Percentiles rank a stretch among this genome's conserved stretches.
Conservation (phyloP, 2,329 filamentous ascomycete species). For the Salinomyces thailandicus region DNA sequence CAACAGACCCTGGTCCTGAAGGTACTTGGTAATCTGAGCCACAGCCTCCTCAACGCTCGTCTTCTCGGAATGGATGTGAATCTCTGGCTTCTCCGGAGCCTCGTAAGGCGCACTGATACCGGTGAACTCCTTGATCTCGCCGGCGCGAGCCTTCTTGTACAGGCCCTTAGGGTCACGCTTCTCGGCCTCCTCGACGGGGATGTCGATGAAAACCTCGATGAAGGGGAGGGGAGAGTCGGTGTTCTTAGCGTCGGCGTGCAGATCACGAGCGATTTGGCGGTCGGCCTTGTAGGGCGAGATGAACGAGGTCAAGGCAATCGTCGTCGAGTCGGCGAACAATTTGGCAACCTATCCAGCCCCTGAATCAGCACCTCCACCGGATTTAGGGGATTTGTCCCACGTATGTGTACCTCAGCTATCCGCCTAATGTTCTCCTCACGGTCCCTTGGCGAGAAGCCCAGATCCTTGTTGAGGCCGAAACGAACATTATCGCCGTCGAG, state of each 20-base stretch:
- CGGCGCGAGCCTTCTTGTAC: conserved; percentile 91
- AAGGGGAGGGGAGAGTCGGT: conserved; percentile 65
- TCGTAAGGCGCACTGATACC: conserved; percentile 94
- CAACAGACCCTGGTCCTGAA: conserved; percentile 52
- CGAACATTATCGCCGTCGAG: conserved; percentile 98
- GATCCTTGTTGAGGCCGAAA: conserved; percentile 94
- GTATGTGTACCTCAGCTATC: conserved; percentile 67
- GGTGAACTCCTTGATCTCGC: conserved; percentile 95
- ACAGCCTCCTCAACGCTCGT: conserved; percentile 83
- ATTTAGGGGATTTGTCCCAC: neutral
- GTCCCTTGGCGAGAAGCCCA: conserved; percentile 87
- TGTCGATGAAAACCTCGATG: conserved; percentile 87
- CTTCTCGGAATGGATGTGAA: conserved; percentile 74
- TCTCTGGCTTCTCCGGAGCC: conserved; percentile 73
- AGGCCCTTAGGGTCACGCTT: conserved; percentile 92
- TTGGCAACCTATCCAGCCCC: conserved; percentile 60
- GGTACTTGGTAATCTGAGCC: conserved; percentile 68
- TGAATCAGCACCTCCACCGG: neutral
- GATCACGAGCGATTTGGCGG: conserved; percentile 65
- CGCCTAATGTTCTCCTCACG: conserved; percentile 96
- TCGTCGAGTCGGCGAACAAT: conserved; percentile 83
- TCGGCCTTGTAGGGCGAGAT: conserved; percentile 92
- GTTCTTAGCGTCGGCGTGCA: conserved; percentile 55
- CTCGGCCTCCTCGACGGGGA: conserved; percentile 85
- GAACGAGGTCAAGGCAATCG: conserved; percentile 86